Base-by-base conservation (phyloP, 768 basidiomycete genomes). In the Tylopilus subfusipes region DNA sequence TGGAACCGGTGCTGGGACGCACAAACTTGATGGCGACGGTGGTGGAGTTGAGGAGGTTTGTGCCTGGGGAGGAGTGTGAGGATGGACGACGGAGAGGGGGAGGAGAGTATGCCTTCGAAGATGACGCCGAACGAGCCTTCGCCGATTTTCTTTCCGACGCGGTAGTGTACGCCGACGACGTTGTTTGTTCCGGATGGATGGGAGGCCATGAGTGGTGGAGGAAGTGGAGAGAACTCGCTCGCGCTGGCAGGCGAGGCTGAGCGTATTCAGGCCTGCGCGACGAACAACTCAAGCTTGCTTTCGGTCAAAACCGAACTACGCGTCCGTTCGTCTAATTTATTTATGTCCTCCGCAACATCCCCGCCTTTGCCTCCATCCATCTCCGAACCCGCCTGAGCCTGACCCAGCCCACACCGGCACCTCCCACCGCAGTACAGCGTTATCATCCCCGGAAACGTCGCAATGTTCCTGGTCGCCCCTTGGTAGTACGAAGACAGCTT, bases 1-100 rank as follows among this genome's bases (percentile, higher is more conserved):
- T 12, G 43, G 10, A 4, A 48, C 16, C n/a, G 42, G 30, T 43
- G 50, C 43, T 44, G 57, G 36, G 44, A 85, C 95, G 75, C 68
- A 98, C 97, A 83, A 99, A 99, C 80, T 99, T 99, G 85, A 99
- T 98, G 59, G 97, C 97, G 57, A 98, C 96, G 11, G 94, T 95
- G 76, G 96, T 94, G 4, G 90, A 93, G 79, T 99, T 99, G 76
- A 98, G 85, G 30, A 99, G 79, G 70, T 99, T 99, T 9, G 94
- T 96, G 25, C 96, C 96, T 98, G 67, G 46, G 4, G 58, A 49
- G 50, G 36, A 31, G 3, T 12, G 49, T 47, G 27, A 44, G n/a
- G 48, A 36, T 2, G 40, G 46, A 29, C 1, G 46, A 34, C 10
- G 48, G 27, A 5, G 34, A 1, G 31, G 31, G 52, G 61, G 42